A percentile compares a stretch with the other conserved stretches of the same genome.
These are phyloP conservation scores for Beauveria varroae DNA, from an alignment of 2,329 filamentous ascomycete species.

Conservation along the genomic window DNA sequence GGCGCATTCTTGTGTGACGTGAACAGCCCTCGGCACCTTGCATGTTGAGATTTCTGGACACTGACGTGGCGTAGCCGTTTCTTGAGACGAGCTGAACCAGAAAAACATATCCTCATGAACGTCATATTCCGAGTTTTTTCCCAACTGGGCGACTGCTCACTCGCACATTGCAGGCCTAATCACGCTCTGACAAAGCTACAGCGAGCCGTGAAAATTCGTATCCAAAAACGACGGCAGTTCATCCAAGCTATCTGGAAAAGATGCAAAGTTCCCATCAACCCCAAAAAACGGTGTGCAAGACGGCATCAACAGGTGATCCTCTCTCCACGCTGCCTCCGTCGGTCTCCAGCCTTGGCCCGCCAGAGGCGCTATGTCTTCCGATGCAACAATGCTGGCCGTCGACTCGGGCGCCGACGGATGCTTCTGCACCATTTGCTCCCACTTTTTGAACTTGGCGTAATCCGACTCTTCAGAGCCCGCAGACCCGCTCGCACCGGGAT, in stretches of 20 bases:
- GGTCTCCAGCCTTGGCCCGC: not conserved
- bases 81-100: too few species aligned
- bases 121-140: not conserved
- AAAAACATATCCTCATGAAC: too few species aligned
- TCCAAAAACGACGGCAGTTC: slow-evolving; percentile 27
- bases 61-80: not conserved
- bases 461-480: slow-evolving; percentile 34
- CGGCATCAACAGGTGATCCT: slow-evolving; percentile 11
- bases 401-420: slow-evolving; percentile 21
- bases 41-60: not conserved
- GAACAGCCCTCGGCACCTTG: too few species aligned
- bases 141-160: not conserved
- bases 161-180: too few species aligned
- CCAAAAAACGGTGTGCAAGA: slow-evolving; percentile 27
- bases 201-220: not conserved
- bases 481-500: slow-evolving; percentile 19
- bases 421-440: slow-evolving; percentile 42
- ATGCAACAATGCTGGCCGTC: not conserved
- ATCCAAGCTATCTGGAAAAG: slow-evolving; percentile 31
- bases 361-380: not conserved
- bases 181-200: not conserved
- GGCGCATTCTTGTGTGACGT: not conserved
- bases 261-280: slow-evolving; percentile 29
- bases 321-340: slow-evolving; percentile 14
- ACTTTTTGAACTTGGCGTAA: slow-evolving; percentile 43